Conservation (phyloP, 495 filamentous ascomycete species). For the Penicillium steckii region DNA sequence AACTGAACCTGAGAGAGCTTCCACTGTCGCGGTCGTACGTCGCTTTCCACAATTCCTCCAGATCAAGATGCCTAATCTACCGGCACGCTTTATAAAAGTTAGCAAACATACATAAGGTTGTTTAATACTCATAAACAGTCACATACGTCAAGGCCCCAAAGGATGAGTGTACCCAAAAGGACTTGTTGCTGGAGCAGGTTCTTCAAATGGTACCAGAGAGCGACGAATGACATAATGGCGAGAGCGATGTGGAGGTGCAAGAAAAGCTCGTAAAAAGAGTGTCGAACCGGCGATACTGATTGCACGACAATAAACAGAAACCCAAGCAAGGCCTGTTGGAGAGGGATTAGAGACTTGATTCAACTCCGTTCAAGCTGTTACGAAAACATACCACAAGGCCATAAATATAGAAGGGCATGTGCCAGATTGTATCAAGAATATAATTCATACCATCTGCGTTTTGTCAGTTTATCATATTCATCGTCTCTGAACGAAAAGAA, state of each 20-base stretch:
- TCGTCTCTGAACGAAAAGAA: too few relatives aligned
- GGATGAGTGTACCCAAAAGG: slow-evolving; percentile 34
- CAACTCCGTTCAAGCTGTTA: neutral
- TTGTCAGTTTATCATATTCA: neutral
- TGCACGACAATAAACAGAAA: slow-evolving; percentile 51
- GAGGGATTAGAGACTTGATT: neutral
- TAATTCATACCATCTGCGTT: slow-evolving; percentile 24
- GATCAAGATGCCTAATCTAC: slow-evolving; percentile 48
- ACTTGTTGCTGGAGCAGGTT: slow-evolving; percentile 41
- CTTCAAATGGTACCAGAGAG: slow-evolving; percentile 54
- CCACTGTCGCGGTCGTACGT: slow-evolving; percentile 47
- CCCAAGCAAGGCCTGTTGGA: slow-evolving; percentile 33
- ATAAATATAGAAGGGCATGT: slow-evolving; percentile 33
- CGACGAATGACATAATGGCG: slow-evolving; percentile 47
- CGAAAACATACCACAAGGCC: slow-evolving; percentile 35
- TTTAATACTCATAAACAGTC: neutral
- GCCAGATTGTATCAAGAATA: slow-evolving; percentile 31
- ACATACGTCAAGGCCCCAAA: slow-evolving; percentile 43
- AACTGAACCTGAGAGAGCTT: slow-evolving; percentile 51
- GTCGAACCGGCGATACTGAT: slow-evolving; percentile 51
- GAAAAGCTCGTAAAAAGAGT: slow-evolving; percentile 60
- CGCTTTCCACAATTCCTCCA: slow-evolving; percentile 59
- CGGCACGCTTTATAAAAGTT: slow-evolving; percentile 47
- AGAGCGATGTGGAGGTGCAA: slow-evolving; percentile 53
- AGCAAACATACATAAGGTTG: slow-evolving; percentile 13